These are phyloP conservation scores for Bacterosira constricta DNA, from an alignment of 108 stramenopile genomes.

Conservation along the genomic window DNA sequence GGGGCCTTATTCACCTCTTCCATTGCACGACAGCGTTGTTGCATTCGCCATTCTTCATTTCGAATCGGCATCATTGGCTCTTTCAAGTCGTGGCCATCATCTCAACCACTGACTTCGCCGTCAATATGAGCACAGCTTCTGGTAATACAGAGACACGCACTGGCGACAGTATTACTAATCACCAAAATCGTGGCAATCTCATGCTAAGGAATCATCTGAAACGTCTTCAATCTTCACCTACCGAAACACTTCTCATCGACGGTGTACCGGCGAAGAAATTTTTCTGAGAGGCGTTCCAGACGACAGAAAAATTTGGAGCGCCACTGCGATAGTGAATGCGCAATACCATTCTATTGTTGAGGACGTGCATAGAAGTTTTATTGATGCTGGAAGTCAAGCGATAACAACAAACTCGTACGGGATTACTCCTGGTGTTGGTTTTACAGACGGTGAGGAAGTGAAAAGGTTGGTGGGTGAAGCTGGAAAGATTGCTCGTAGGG, in stretches of 20 bases:
- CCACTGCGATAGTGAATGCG: constrained; percentile 62
- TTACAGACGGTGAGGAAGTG: constrained; percentile 51
- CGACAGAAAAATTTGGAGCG: constrained; percentile 83
- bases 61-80: too few species aligned
- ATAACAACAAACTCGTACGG: constrained; percentile 86
- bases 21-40: too few species aligned
- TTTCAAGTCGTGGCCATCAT: too few species aligned
- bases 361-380: constrained; percentile 71
- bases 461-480: constrained; percentile 41
- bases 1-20: too few species aligned
- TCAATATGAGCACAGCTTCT: too few species aligned
- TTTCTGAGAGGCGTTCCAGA: constrained; percentile 78
- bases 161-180: background rate
- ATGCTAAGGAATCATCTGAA: constrained; percentile 19
- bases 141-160: too few species aligned
- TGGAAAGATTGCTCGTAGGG: constrained; percentile 61
- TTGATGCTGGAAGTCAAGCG: constrained; percentile 65
- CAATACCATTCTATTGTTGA: constrained; percentile 63
- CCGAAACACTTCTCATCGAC: constrained; percentile 61
- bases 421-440: constrained; percentile 78
- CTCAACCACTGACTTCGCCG: too few species aligned
- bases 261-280: constrained; percentile 87
- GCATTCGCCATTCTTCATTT: too few species aligned
- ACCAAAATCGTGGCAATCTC: background rate
- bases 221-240: constrained; percentile 32